Percentiles rank a stretch among this genome's conserved stretches.
These are phyloP conservation scores for Microthlaspi erraticum DNA, from an alignment of 345 rosid species.

Conservation along the genomic window DNA sequence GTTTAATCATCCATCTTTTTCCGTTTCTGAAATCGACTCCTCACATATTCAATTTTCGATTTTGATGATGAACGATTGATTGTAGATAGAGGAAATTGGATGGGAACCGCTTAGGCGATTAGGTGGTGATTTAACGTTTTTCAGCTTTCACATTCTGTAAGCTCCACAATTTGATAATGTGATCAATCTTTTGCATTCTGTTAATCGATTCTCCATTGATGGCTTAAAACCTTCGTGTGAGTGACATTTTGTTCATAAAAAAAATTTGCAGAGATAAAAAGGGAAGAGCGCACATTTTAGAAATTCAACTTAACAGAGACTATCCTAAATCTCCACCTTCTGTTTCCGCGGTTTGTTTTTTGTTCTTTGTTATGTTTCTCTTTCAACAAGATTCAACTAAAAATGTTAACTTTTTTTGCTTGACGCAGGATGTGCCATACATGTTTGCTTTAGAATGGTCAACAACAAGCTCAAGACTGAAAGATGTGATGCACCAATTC, in stretches of 20 bases:
- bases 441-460: conserved; percentile 68
- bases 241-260: no score
- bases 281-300: conserved; percentile 63
- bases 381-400: neutral
- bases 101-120: conserved; percentile 68
- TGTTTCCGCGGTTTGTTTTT: conserved; percentile 63
- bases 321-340: conserved; percentile 72
- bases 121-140: conserved; percentile 59
- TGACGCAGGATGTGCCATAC: conserved; percentile 64
- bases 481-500: conserved; percentile 67
- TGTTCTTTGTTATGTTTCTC: conserved; percentile 1
- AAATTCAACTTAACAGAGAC: conserved; percentile 58
- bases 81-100: conserved; percentile 86
- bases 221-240: no score
- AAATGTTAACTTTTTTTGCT: neutral
- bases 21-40: neutral
- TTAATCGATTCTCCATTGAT: neutral
- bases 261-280: conserved; percentile 54
- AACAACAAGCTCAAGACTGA: conserved; percentile 59
- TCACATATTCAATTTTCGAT: neutral
- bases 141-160: conserved; percentile 70
- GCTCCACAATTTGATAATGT: conserved; percentile 23
- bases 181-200: neutral
- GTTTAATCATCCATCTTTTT: conserved; percentile 47
- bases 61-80: conserved; percentile 1